Conservation (phyloP, 2,329 filamentous ascomycete species). For the Cladophialophora chaetospira region DNA sequence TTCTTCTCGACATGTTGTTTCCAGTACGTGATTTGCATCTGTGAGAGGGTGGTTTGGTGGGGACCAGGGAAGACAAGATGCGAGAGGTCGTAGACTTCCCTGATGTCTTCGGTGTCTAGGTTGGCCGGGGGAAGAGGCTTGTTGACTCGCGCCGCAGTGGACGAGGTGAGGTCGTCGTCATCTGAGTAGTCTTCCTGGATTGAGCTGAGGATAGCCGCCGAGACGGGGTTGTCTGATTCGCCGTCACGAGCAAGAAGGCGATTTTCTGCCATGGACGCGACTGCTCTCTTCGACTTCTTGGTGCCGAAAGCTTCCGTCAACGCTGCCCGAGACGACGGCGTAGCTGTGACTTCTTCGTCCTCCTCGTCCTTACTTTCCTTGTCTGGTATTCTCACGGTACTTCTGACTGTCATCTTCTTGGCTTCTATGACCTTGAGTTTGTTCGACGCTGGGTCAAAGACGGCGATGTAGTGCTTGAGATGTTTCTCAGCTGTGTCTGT, state of each 20-base stretch:
- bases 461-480: conserved; percentile 62
- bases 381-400: conserved; percentile 42
- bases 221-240: conserved; percentile 41
- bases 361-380: conserved; percentile 28
- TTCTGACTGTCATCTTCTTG: conserved; percentile 58
- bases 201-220: conserved; percentile 47
- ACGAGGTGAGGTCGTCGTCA: conserved; percentile 28
- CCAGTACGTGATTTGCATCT: conserved; percentile 49
- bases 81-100: conserved; percentile 49
- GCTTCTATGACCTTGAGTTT: conserved; percentile 58
- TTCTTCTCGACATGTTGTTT: conserved; percentile 41
- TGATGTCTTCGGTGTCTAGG: conserved; percentile 45
- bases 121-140: conserved; percentile 50
- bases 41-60: conserved; percentile 44
- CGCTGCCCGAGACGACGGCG: conserved; percentile 36
- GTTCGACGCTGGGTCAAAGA: conserved; percentile 58
- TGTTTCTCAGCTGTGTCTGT: conserved; percentile 55
- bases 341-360: conserved; percentile 30
- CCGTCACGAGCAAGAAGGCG: conserved; percentile 47
- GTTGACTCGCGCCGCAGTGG: conserved; percentile 44
- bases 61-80: conserved; percentile 44
- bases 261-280: conserved; percentile 51
- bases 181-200: conserved; percentile 37
- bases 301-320: conserved; percentile 54
- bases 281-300: conserved; percentile 53